A percentile compares a stretch with the other conserved stretches of the same genome.
Conservation (phyloP, 495 filamentous ascomycete genomes). For the Lichenothelia convexa region DNA sequence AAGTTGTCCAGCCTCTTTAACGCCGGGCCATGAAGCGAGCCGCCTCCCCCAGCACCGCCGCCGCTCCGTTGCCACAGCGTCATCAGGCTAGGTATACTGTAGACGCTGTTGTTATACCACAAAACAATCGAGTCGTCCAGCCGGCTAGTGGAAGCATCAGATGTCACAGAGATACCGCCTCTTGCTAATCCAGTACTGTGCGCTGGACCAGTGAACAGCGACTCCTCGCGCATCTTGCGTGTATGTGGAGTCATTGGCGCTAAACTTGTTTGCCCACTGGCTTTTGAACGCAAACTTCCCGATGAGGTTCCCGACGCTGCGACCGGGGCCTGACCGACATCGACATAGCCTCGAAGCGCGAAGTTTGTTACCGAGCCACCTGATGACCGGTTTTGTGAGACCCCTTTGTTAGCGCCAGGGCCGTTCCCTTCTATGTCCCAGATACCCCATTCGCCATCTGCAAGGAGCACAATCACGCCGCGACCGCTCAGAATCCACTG, state of each 20-base stretch:
- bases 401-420: slow-evolving; percentile 15
- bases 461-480: slow-evolving; percentile 55
- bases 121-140: slow-evolving; percentile 22
- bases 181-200: slow-evolving; percentile 18
- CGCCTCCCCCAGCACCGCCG: slow-evolving; percentile 5
- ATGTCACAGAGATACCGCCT: slow-evolving; percentile 47
- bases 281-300: no score
- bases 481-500: slow-evolving; percentile 69
- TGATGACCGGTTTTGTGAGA: no score
- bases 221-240: slow-evolving; percentile 38
- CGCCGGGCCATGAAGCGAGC: slow-evolving; percentile 15
- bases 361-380: slow-evolving; percentile 49
- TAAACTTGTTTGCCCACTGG: slow-evolving; percentile 29
- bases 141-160: slow-evolving; percentile 8
- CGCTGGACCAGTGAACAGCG: slow-evolving; percentile 30
- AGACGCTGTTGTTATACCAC: slow-evolving; percentile 21
- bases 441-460: slow-evolving; percentile 83
- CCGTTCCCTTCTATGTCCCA: slow-evolving; percentile 69
- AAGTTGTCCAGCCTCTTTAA: slow-evolving; percentile 5
- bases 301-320: neutral
- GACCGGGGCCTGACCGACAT: slow-evolving; percentile 25
- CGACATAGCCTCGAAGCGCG: slow-evolving; percentile 45
- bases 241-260: slow-evolving; percentile 77
- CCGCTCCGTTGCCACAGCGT: slow-evolving; percentile 19
- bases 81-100: slow-evolving; percentile 18